Conservation (phyloP, 73 alveolate species). For the Blepharisma japonicum region DNA sequence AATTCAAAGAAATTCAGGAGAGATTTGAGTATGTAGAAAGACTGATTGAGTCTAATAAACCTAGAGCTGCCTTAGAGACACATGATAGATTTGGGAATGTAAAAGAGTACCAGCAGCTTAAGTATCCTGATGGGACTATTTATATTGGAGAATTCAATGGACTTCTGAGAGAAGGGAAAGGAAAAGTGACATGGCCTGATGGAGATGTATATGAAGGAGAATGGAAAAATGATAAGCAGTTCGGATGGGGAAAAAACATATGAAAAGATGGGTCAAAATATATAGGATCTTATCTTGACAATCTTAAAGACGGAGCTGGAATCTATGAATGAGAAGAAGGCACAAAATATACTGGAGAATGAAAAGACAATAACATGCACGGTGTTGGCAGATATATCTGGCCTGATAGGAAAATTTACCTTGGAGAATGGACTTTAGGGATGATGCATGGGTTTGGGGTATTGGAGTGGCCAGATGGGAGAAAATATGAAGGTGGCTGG, state of each 20-base stretch:
- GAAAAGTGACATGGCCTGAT: slow-evolving; percentile 53
- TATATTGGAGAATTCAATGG: slow-evolving; percentile 51
- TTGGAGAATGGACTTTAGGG: slow-evolving; percentile 60
- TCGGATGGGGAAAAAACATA: slow-evolving; percentile 63
- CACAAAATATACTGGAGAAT: slow-evolving; percentile 66
- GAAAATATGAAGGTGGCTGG: slow-evolving; percentile 62
- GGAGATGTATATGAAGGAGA: slow-evolving; percentile 68
- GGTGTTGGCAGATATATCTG: slow-evolving; percentile 65
- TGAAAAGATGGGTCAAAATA: slow-evolving; percentile 57
- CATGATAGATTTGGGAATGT: neutral
- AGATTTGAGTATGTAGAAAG: neutral
- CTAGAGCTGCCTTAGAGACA: too few relatives aligned
- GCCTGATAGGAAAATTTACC: slow-evolving; percentile 55
- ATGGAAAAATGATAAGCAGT: slow-evolving; percentile 55
- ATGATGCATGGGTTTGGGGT: slow-evolving; percentile 30
- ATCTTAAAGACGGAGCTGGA: slow-evolving; percentile 37
- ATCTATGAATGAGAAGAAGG: slow-evolving; percentile 41
- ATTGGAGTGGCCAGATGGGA: slow-evolving; percentile 38
- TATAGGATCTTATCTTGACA: slow-evolving; percentile 35
- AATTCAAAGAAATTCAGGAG: neutral
- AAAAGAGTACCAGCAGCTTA: neutral
- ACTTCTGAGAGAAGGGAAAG: slow-evolving; percentile 66
- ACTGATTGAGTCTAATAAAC: neutral
- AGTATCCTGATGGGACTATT: slow-evolving; percentile 39
- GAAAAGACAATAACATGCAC: slow-evolving; percentile 64